Conservation (phyloP, 2,329 filamentous ascomycete genomes). For the Pseudogymnoascus sp. region DNA sequence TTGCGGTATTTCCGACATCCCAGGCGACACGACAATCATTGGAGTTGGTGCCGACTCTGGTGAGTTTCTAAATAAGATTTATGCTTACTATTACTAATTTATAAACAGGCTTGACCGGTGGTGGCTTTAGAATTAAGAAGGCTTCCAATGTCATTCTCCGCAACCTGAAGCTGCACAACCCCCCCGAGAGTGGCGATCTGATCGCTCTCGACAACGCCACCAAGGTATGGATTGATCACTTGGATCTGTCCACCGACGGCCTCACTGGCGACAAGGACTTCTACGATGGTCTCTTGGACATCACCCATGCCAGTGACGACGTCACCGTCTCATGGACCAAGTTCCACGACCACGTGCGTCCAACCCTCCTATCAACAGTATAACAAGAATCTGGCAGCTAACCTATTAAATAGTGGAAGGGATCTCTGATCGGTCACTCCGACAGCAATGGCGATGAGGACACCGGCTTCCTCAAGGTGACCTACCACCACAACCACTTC, state of each 20-base stretch:
- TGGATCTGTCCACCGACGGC: constrained; percentile 52
- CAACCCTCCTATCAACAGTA: not conserved
- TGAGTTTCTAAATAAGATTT: not conserved
- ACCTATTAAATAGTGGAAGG: constrained; percentile 38
- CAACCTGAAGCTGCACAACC: constrained; percentile 45
- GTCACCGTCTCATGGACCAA: constrained; percentile 45
- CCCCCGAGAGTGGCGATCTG: constrained; percentile 39
- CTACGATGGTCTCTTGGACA: constrained; percentile 59
- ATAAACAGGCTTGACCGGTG: constrained; percentile 31
- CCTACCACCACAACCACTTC: constrained; percentile 61
- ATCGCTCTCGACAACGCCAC: constrained; percentile 42
- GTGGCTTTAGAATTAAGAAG: constrained; percentile 38
- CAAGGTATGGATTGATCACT: constrained; percentile 62
- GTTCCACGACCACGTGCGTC: constrained; percentile 42
- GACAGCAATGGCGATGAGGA: constrained; percentile 52
- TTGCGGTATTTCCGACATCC: constrained; percentile 15
- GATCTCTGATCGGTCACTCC: constrained; percentile 50
- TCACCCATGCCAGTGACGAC: constrained; percentile 55
- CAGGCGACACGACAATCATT: constrained; percentile 39
- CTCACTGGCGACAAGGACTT: constrained; percentile 56
- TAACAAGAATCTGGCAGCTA: not conserved
- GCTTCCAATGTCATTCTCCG: constrained; percentile 47
- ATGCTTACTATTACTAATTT: not conserved
- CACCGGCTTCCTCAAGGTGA: constrained; percentile 53
- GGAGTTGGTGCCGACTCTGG: constrained; percentile 34